These are phyloP conservation scores for Paramecium caudatum DNA, from an alignment of 73 alveolate genomes.

Conservation along the genomic window DNA sequence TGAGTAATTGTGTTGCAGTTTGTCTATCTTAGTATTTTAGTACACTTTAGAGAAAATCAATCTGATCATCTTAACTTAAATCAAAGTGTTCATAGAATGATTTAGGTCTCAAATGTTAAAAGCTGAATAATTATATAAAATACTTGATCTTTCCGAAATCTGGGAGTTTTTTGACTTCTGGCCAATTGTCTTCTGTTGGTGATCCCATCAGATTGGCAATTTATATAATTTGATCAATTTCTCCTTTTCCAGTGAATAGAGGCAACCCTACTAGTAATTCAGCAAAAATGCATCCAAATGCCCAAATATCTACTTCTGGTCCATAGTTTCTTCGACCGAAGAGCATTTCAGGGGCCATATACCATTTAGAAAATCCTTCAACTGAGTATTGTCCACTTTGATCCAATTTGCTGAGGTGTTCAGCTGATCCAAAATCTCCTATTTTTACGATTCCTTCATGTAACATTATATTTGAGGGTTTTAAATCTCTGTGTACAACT, in stretches of 20 bases:
- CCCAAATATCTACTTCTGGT: conserved; percentile 90
- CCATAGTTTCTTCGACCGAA: conserved; percentile 83
- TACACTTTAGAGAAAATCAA: background rate
- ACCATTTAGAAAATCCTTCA: conserved; percentile 83
- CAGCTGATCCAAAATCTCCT: conserved; percentile 75
- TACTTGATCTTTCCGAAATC: conserved; percentile 74
- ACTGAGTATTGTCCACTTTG: background rate
- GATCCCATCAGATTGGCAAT: conserved; percentile 74
- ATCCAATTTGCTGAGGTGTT: conserved; percentile 40
- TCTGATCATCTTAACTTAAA: conserved; percentile 11
- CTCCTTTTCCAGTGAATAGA: conserved; percentile 74
- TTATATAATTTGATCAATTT: conserved; percentile 68
- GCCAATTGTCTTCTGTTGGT: conserved; percentile 77
- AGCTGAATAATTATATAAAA: background rate
- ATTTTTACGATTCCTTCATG: conserved; percentile 60
- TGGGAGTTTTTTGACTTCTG: conserved; percentile 69
- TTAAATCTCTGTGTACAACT: conserved; percentile 77
- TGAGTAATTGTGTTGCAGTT: conserved; percentile 37
- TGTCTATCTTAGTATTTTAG: conserved; percentile 33
- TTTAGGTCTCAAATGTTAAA: conserved; percentile 11
- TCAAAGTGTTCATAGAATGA: conserved; percentile 13
- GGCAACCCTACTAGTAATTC: conserved; percentile 62
- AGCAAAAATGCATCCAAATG: conserved; percentile 83
- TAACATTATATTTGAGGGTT: conserved; percentile 75
- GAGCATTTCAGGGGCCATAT: conserved; percentile 91